Percentiles rank a stretch among this genome's conserved stretches.
These are phyloP conservation scores for Alternaria brassicae DNA, from an alignment of 2,329 filamentous ascomycete genomes.

Conservation along the genomic window DNA sequence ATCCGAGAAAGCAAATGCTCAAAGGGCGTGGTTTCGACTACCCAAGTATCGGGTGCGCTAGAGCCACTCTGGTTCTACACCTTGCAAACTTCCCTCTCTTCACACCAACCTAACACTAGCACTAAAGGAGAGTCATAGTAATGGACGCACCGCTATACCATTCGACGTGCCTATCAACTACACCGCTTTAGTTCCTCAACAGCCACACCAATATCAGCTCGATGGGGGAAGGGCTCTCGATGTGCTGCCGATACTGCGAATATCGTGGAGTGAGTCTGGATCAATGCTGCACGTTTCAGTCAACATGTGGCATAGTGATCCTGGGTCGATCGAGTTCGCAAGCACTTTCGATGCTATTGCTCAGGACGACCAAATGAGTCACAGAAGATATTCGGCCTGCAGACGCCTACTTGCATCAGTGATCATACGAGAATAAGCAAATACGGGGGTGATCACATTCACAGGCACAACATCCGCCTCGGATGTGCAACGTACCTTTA, in stretches of 20 bases:
- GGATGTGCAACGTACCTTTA: too few relatives aligned
- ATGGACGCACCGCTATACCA: too few relatives aligned
- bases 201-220: neutral
- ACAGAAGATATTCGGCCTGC: neutral
- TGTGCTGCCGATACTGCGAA: neutral
- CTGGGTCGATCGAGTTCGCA: neutral
- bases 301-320: neutral
- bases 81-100: too few relatives aligned
- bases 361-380: neutral
- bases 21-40: too few relatives aligned
- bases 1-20: too few relatives aligned
- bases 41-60: too few relatives aligned
- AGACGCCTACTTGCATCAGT: neutral
- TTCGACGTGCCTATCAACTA: too few relatives aligned
- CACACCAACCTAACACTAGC: too few relatives aligned
- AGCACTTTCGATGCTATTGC: neutral
- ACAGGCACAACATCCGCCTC: too few relatives aligned
- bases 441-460: neutral
- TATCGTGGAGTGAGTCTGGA: neutral
- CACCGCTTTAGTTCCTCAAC: neutral
- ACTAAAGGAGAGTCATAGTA: too few relatives aligned
- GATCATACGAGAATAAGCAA: neutral
- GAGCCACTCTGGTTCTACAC: too few relatives aligned
- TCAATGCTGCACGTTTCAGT: neutral
- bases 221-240: neutral